Evolutionary conservation across 495 filamentous ascomycete genomes (phyloP), one percentile per base, ranked within the genome.

Genomic region (Pyrenula aspistea): DNA sequence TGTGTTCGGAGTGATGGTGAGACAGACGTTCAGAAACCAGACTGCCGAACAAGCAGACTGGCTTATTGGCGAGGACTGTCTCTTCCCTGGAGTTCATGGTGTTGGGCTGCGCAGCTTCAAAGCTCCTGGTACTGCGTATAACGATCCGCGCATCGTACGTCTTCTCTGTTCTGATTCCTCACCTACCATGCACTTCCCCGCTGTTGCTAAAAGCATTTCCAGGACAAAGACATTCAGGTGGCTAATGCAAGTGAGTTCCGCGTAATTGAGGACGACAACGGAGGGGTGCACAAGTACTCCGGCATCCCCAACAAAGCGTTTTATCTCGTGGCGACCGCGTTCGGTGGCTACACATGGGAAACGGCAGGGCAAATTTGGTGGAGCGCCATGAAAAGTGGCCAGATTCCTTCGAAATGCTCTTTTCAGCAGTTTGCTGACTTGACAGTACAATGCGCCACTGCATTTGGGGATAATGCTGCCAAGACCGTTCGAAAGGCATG

Each of bases 241-340:
- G n/a, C n/a, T n/a, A n/a, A n/a, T n/a, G n/a, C n/a, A n/a, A n/a
- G n/a, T n/a, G n/a, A n/a, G n/a, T n/a, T n/a, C n/a, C n/a, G n/a
- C n/a, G n/a, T n/a, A n/a, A n/a, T n/a, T n/a, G n/a, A n/a, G n/a
- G n/a, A 73, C 0, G 75, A 79, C 62, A 68, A 73, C 53, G 71
- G 75, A 10, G 76, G 76, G 24, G 77, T 80, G 11, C 77, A 80
- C 62, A 60, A 73, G 36, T 76, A 72, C 64, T 80, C 77, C 25
- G 77, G 76, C 10, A 77, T 80, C 59, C 77, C 75, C 12, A 79
- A 80, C 65, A 66, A 68, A 51, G 77, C 76, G 11, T 80, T 80
- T 61, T 77, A 76, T 56, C 66, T 74, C 12, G 67, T 63, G 15
- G 59, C 74, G 10, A 63, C 67, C 11, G 68, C 63, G 21, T 68